Base-by-base conservation (phyloP, 257 asterid genomes). In the Marsdenia floribunda region DNA sequence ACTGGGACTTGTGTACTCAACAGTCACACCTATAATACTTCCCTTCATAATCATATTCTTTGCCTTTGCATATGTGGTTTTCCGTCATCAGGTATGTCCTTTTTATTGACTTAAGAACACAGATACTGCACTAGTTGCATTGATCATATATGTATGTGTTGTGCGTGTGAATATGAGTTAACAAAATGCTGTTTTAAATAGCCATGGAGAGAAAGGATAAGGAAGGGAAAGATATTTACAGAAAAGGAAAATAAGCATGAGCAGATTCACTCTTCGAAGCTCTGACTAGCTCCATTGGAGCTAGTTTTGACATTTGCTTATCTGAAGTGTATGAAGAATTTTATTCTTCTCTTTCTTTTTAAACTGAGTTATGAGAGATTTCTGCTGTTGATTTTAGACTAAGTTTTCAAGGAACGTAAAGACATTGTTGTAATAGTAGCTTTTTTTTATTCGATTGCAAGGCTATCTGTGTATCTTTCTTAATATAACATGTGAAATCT, bases 11-110 rank as follows among this genome's bases (percentile, higher is more conserved):
- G 95, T 87, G 5, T 93, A 93, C 80, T 58, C 96, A 3, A 91
- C 77, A 15, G 84, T 91, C 88, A 82, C 96, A 26, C 98, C 98
- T 70, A 67, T 93, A 35, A 84, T 90, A 71, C 82, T 93, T 75
- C 98, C 98, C 18, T 93, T 93, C 90, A 90, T 93, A 79, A 76
- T 93, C 38, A 60, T 88, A 82, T 93, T 90, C 85, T 93, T 93
- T 68, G 93, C 90, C 42, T 88, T 93, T n/a, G 77, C 95, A 44
- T 93, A 80, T 72, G 22, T 87, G 83, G 86, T 93, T 66, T 93
- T 80, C 84, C 96, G 98, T 73, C 98, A 90, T 78, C 98, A 93
- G 96, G 98, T 93, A 81, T 26, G 75, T 64, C 6, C 49, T 57
- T 61, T 49, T 71, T 66, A 42, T 72, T 38, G 70, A 65, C 73